These are phyloP conservation scores for Trypanosoma rangeli DNA, from an alignment of 208 protist genomes.

Conservation along the genomic window DNA sequence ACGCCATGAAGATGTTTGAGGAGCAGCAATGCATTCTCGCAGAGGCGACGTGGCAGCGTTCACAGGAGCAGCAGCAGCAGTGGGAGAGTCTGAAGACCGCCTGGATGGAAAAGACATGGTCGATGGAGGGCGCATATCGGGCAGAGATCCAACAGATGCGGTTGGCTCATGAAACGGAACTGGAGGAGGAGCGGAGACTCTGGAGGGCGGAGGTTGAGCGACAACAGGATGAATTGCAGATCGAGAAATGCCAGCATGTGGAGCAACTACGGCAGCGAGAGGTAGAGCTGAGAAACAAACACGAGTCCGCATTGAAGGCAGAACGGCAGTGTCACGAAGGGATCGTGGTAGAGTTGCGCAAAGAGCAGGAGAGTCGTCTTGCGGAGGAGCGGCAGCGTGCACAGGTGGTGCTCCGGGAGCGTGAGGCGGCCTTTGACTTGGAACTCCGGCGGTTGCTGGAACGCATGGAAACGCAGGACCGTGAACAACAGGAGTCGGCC, in stretches of 20 bases:
- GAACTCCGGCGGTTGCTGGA: slow-evolving; percentile 12
- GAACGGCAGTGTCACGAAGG: slow-evolving; percentile 23
- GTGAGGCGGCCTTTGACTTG: slow-evolving; percentile 12
- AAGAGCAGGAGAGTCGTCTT: slow-evolving; percentile 19
- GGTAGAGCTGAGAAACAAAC: slow-evolving; percentile 12
- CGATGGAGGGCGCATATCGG: slow-evolving; percentile 22
- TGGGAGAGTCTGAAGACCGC: slow-evolving; percentile 6
- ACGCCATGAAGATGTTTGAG: slow-evolving; percentile 1
- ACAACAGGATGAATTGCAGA: slow-evolving; percentile 4
- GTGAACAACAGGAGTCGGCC: not conserved
- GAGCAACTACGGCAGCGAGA: slow-evolving; percentile 21
- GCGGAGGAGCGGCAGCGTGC: slow-evolving; percentile 8
- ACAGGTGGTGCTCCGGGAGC: not conserved
- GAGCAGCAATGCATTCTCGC: slow-evolving; percentile 6
- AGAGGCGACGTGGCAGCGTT: not conserved
- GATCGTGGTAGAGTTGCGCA: slow-evolving; percentile 12
- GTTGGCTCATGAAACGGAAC: not conserved
- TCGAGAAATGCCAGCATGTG: slow-evolving; percentile 16
- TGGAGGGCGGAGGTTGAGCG: slow-evolving; percentile 15
- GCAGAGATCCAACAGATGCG: slow-evolving; percentile 5
- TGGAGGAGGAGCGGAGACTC: slow-evolving; percentile 13
- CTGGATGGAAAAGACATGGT: slow-evolving; percentile 10
- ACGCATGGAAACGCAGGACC: slow-evolving; percentile 14
- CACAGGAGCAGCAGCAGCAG: slow-evolving; percentile 7
- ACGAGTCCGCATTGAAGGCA: slow-evolving; percentile 14